Base-by-base conservation (phyloP, 768 basidiomycete genomes). In the Leccinum boreale region DNA sequence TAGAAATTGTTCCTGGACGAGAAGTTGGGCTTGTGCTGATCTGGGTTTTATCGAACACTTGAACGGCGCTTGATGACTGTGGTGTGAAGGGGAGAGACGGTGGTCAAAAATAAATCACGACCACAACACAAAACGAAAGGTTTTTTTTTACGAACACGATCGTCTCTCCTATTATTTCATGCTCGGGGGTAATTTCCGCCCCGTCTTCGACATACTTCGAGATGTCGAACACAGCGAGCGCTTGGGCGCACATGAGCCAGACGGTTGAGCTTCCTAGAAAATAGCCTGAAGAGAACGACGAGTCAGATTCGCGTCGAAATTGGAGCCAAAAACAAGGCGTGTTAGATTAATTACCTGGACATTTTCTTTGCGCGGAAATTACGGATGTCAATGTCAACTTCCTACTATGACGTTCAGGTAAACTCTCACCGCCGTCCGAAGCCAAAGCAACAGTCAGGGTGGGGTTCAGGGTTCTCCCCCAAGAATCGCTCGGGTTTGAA, bases 161-260 rank as follows among this genome's bases (percentile, higher is more conserved):
- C 15, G 53, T 58, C 3, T 29, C 63, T 33, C 65, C 65, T 2
- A 53, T 55, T 46, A 52, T 44, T 44, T 77, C 77, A 50, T 78
- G 75, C 52, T 81, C 77, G 5, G 81, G 80, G 0, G 75, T 74
- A 24, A 81, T 68, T 24, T 76, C 76, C 1, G 72, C 62, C 0
- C 78, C 79, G 17, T 77, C 72, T 55, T 75, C 75, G 1, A 78
- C 59, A 0, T 64, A 68, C 39, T 78, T 79, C 12, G 68, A 68
- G 24, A 83, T 74, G 28, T 80, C 65, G 50, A 82, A 80, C 14
- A 71, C 74, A 1, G 79, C 76, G 23, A 83, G 75, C 6, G 77
- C 72, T 56, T 65, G 73, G 0, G 70, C 71, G 4, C 60, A 58
- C 47, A 54, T 35, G 28, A 67, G 52, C 67, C 67, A 75, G 31